phyloP scores from a whole-genome alignment of 257 asterid genomes.

The Nicotiana tomentosiformis region DNA sequence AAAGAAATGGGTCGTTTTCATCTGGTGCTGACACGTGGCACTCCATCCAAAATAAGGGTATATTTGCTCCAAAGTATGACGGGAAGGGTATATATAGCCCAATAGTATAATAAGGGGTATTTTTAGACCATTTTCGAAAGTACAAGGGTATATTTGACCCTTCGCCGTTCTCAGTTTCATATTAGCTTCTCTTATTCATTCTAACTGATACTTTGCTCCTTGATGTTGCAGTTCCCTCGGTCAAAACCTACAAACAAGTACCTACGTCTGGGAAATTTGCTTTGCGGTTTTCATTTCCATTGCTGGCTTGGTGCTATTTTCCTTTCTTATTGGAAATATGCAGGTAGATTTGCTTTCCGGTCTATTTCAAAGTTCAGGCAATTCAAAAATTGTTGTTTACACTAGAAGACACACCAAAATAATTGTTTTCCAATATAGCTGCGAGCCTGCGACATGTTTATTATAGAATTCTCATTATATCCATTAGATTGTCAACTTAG shows the following conservation, averaged over 20 bases:
- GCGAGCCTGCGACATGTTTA: not conserved
- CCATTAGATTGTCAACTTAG: not conserved
- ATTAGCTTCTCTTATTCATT: not conserved
- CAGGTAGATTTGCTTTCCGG: constrained; percentile 45
- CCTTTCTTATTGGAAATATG: constrained; percentile 96
- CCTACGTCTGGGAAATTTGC: constrained; percentile 88
- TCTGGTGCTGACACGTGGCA: no score
- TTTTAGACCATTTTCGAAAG: no score
- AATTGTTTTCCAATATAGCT: not conserved
- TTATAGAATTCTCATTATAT: not conserved
- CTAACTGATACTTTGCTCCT: not conserved
- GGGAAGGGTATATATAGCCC: no score
- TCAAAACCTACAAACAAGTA: constrained; percentile 92
- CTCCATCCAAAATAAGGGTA: no score
- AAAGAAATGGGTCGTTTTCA: no score
- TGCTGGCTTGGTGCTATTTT: constrained; percentile 88
- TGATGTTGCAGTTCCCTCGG: constrained; percentile 80
- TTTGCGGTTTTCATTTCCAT: constrained; percentile 93
- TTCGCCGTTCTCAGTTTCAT: not conserved
- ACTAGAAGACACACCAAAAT: not conserved
- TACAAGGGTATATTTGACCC: no score
- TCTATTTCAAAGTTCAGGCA: not conserved
- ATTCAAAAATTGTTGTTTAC: not conserved
- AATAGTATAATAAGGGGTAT: no score
- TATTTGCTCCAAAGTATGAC: no score